Conservation (phyloP, 495 filamentous ascomycete species). For the Elaphomyces granulatus region DNA sequence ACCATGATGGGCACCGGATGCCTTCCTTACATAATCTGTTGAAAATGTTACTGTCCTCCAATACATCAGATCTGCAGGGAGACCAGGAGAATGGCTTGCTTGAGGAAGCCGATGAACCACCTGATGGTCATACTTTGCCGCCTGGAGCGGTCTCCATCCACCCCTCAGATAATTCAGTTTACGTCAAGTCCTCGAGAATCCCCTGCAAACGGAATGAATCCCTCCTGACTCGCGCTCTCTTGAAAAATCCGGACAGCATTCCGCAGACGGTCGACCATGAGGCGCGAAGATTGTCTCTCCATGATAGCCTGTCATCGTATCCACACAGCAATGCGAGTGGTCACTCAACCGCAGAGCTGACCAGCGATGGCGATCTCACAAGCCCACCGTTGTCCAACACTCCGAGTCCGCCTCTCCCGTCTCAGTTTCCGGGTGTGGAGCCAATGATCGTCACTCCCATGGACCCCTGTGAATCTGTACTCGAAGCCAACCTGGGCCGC, state of each 20-base stretch:
- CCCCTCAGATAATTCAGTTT: constrained; percentile 18
- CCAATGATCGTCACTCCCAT: constrained; percentile 5
- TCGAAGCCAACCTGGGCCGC: constrained; percentile 45
- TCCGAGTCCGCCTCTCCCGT: constrained; percentile 66
- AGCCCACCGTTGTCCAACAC: constrained; percentile 78
- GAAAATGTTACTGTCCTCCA: constrained; percentile 33
- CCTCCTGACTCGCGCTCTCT: constrained; percentile 65
- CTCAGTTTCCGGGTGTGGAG: constrained; percentile 19
- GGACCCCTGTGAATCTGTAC: constrained; percentile 24
- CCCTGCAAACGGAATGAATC: constrained; percentile 47
- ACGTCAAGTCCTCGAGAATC: constrained; percentile 25
- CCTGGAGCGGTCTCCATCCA: constrained; percentile 23
- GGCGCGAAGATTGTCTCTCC: constrained; percentile 13
- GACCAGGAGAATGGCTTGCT: constrained; percentile 30
- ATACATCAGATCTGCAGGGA: constrained; percentile 21
- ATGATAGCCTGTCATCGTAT: constrained; percentile 39
- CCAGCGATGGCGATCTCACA: constrained; percentile 83
- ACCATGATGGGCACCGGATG: constrained; percentile 24
- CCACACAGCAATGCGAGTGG: constrained; percentile 64
- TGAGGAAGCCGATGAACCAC: constrained; percentile 42
- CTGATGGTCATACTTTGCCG: constrained; percentile 21
- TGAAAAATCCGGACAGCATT: constrained; percentile 43
- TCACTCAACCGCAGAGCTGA: constrained; percentile 72
- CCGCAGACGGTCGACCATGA: constrained; percentile 21
- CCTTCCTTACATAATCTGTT: constrained; percentile 32